Conservation (phyloP, 345 rosid species). For the Camelina neglecta region DNA sequence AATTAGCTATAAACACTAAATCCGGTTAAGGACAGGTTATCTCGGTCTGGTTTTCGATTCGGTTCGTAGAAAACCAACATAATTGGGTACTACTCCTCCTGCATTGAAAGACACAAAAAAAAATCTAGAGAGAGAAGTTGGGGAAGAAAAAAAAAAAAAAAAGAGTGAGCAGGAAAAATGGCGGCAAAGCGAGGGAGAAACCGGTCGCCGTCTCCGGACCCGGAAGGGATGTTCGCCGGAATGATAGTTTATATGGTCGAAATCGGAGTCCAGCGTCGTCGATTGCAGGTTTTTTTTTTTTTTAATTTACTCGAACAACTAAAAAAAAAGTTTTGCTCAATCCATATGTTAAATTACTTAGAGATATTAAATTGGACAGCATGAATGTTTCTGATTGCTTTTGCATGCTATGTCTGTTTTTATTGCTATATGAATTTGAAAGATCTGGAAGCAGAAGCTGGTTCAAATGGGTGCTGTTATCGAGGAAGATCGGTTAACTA, state of each 20-base stretch:
- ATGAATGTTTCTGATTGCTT: not conserved
- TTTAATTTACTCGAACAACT: not conserved
- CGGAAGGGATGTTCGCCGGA: constrained; percentile 75
- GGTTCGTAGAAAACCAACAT: constrained; percentile 11
- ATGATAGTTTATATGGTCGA: constrained; percentile 69
- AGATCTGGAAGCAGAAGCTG: constrained; percentile 94
- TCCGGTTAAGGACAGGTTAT: constrained; percentile 13
- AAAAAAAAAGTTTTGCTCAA: not conserved
- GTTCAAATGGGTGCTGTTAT: constrained; percentile 80
- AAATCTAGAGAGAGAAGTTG: not conserved
- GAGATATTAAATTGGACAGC: not conserved
- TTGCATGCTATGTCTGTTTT: not conserved
- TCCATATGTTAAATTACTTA: too few species aligned
- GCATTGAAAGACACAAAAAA: not conserved
- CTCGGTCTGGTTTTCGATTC: not conserved
- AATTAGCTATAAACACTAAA: not conserved
- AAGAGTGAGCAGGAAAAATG: constrained; percentile 45
- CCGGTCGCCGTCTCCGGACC: constrained; percentile 52
- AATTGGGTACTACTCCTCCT: not conserved
- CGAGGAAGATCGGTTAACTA: constrained; percentile 53
- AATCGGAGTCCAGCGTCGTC: constrained; percentile 72
- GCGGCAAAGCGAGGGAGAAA: constrained; percentile 70
- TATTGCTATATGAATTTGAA: not conserved
- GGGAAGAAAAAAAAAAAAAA: not conserved
- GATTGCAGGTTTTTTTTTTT: constrained; percentile 69